Evolutionary conservation across 495 filamentous ascomycete species (phyloP).

Genomic region (Hypomontagnella submonticulosa): DNA sequence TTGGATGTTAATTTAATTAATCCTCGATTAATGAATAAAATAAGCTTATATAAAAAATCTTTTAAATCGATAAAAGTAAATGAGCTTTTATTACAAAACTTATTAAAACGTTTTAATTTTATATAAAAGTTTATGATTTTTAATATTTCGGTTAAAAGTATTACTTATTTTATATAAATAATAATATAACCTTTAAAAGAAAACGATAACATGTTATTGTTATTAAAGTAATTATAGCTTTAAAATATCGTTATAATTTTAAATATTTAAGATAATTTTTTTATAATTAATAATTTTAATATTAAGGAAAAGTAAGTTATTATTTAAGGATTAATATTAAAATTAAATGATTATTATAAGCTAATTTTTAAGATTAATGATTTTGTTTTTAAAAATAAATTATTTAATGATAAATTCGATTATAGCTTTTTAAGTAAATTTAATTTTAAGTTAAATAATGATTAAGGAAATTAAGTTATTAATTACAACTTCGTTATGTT

Average conservation of each 20-base stretch:
- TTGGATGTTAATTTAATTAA: background rate
- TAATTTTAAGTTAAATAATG: background rate
- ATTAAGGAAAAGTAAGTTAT: background rate
- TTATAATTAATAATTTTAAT: background rate
- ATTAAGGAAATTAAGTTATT: background rate
- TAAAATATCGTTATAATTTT: background rate
- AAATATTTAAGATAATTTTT: background rate
- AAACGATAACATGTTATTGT: background rate
- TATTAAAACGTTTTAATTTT: background rate
- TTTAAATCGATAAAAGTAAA: background rate
- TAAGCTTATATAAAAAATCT: background rate
- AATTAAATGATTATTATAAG: background rate
- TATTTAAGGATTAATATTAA: background rate
- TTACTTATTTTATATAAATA: background rate
- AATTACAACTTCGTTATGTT: background rate
- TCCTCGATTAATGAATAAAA: background rate
- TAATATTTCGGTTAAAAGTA: background rate
- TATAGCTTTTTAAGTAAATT: background rate
- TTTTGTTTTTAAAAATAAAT: background rate
- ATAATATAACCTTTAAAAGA: background rate
- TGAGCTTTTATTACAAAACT: background rate
- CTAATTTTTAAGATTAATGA: background rate
- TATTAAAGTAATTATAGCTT: background rate
- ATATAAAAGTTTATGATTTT: background rate
- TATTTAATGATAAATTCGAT: background rate